phyloP scores from a whole-genome alignment of 2,329 filamentous ascomycete genomes.

The Cadophora sp. region DNA sequence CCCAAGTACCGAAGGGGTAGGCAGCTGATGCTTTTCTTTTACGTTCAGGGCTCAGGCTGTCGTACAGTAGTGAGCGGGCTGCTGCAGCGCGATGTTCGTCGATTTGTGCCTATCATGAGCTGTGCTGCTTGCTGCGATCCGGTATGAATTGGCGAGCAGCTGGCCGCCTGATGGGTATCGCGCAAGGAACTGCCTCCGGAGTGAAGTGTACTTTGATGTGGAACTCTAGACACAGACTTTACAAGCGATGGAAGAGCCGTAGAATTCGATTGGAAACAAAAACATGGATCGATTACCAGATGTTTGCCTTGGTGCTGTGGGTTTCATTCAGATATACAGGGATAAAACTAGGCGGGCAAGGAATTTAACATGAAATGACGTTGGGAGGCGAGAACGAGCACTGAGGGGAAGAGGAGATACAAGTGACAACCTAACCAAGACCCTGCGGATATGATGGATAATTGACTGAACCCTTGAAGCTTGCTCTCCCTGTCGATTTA shows the following conservation, averaged over 20 bases:
- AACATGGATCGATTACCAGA: background rate
- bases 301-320: background rate
- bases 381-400: slow-evolving; percentile 2
- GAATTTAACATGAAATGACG: slow-evolving; percentile 8
- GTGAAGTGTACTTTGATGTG: background rate
- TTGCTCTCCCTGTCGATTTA: background rate
- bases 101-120: background rate
- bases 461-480: slow-evolving; percentile 13
- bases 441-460: background rate
- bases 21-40: slow-evolving; percentile 1
- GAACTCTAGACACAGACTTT: background rate
- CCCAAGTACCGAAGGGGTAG: background rate
- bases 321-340: no score
- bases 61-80: slow-evolving; percentile 7
- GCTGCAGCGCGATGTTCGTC: background rate
- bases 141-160: background rate
- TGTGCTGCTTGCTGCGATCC: background rate
- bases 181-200: background rate
- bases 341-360: slow-evolving; percentile 11
- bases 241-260: slow-evolving; percentile 6
- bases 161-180: background rate
- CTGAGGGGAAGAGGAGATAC: background rate
- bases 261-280: background rate
- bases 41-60: slow-evolving; percentile 1
- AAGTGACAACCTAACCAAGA: slow-evolving; percentile 2